Percentiles rank a stretch among this genome's conserved stretches.
phyloP scores from a whole-genome alignment of 306 rosid genomes.

The Fragaria iinumae region DNA sequence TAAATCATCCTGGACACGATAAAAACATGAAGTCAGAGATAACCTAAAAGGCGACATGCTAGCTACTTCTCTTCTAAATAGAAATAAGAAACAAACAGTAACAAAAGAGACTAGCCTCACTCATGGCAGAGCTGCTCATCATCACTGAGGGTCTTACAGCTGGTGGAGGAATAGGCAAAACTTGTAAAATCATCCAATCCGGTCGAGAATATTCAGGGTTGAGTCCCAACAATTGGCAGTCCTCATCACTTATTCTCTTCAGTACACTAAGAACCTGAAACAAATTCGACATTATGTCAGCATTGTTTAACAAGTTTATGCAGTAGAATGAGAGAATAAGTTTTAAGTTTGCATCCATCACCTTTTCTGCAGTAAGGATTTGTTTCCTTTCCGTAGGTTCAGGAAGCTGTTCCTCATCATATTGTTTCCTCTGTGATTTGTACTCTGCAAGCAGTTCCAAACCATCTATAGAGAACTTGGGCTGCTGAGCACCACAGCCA shows the following conservation, averaged over 20 bases:
- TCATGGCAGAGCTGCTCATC: conserved; percentile 95
- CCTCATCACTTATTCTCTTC: conserved; percentile 92
- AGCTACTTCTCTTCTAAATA: not conserved
- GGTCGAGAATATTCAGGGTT: conserved; percentile 92
- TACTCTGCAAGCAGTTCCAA: conserved; percentile 86
- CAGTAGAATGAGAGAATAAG: not conserved
- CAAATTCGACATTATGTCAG: conserved; percentile 24
- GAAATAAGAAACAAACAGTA: not conserved
- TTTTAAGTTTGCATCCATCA: conserved; percentile 27
- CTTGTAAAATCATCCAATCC: conserved; percentile 97
- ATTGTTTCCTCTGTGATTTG: conserved; percentile 83
- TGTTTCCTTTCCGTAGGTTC: conserved; percentile 97
- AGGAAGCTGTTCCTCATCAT: conserved; percentile 86
- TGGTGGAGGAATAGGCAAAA: conserved; percentile 95
- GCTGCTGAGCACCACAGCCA: conserved; percentile 99
- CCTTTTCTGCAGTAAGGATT: conserved; percentile 90
- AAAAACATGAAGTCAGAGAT: conserved; percentile 26
- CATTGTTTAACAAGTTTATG: conserved; percentile 2
- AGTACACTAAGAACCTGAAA: conserved; percentile 82
- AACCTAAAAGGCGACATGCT: not conserved
- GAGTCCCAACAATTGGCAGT: conserved; percentile 82
- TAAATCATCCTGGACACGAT: conserved; percentile 71
- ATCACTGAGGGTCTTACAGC: conserved; percentile 97
- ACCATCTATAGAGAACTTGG: conserved; percentile 78
- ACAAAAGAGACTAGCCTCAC: conserved; percentile 68